Percentiles rank a stretch among this genome's conserved stretches.
Conservation (phyloP, 23 red algal species). For the Gracilaria caudata region DNA sequence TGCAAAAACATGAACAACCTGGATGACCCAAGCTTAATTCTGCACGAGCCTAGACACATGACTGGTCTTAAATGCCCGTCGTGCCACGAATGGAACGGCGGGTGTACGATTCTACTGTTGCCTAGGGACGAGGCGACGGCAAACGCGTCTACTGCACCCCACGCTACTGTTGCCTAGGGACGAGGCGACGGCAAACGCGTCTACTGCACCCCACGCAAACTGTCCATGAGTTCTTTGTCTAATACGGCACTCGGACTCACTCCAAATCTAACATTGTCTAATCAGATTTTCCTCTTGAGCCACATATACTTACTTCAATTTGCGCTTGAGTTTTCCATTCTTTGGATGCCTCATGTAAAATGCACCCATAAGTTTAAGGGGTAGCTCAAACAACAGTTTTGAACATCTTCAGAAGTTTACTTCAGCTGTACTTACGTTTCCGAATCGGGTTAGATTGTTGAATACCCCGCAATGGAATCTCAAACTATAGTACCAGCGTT, state of each 20-base stretch:
- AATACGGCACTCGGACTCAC: background rate
- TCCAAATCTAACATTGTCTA: background rate
- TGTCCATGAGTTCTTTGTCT: background rate
- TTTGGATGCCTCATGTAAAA: background rate
- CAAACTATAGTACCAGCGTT: slow-evolving; percentile 88
- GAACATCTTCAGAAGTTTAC: background rate
- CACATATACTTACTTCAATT: background rate
- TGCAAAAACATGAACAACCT: background rate
- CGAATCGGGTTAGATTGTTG: background rate
- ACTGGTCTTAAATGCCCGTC: too few relatives aligned
- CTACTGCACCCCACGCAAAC: background rate
- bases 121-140: background rate
- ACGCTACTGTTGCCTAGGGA: background rate
- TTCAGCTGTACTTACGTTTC: background rate
- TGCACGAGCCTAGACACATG: too few relatives aligned
- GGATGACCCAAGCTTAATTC: background rate
- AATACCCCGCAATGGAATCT: background rate
- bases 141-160: background rate
- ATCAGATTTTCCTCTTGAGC: slow-evolving; percentile 6
- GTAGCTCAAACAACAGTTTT: background rate
- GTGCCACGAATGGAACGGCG: too few relatives aligned
- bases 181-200: background rate
- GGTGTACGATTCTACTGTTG: background rate
- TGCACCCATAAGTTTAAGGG: background rate
- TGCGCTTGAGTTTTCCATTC: background rate